Percentiles rank a stretch among this genome's conserved stretches.
phyloP scores from a whole-genome alignment of 2,329 filamentous ascomycete genomes.

The Cladophialophora psammophila region DNA sequence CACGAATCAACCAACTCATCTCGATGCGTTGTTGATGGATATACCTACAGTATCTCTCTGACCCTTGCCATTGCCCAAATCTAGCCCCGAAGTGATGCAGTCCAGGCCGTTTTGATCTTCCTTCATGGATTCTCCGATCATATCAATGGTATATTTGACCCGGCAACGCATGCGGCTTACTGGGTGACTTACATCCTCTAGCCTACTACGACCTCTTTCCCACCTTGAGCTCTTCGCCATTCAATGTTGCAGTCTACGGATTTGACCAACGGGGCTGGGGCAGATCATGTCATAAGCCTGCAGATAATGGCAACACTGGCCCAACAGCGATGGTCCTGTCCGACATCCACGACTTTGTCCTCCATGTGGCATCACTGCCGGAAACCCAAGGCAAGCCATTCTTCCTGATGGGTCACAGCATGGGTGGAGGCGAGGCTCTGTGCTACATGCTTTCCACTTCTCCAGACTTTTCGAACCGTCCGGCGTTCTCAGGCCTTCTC shows the following conservation, averaged over 20 bases:
- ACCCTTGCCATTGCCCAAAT: background rate
- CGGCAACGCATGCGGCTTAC: background rate
- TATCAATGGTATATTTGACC: slow-evolving; percentile 31
- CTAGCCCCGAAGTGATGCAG: slow-evolving; percentile 42
- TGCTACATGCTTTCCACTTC: slow-evolving; percentile 57
- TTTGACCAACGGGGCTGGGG: slow-evolving; percentile 94
- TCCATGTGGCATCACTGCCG: slow-evolving; percentile 58
- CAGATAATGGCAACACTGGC: slow-evolving; percentile 70
- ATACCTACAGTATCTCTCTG: slow-evolving; percentile 13
- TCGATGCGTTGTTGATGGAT: slow-evolving; percentile 25
- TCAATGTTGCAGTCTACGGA: slow-evolving; percentile 76
- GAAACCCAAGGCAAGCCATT: slow-evolving; percentile 61
- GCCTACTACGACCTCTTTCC: slow-evolving; percentile 79
- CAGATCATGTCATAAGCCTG: slow-evolving; percentile 66
- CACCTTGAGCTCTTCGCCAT: slow-evolving; percentile 64
- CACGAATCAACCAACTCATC: background rate
- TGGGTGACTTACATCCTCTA: slow-evolving; percentile 12
- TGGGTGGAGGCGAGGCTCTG: slow-evolving; percentile 83
- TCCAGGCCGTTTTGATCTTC: slow-evolving; percentile 77
- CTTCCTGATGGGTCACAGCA: slow-evolving; percentile 89
- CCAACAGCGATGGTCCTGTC: slow-evolving; percentile 74
- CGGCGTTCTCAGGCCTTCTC: slow-evolving; percentile 74
- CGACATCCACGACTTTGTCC: slow-evolving; percentile 78
- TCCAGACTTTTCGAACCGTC: slow-evolving; percentile 58
- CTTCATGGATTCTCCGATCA: slow-evolving; percentile 87